Evolutionary conservation across 805 yeast genomes (phyloP).

Genomic region (Starmerella kuoi): DNA sequence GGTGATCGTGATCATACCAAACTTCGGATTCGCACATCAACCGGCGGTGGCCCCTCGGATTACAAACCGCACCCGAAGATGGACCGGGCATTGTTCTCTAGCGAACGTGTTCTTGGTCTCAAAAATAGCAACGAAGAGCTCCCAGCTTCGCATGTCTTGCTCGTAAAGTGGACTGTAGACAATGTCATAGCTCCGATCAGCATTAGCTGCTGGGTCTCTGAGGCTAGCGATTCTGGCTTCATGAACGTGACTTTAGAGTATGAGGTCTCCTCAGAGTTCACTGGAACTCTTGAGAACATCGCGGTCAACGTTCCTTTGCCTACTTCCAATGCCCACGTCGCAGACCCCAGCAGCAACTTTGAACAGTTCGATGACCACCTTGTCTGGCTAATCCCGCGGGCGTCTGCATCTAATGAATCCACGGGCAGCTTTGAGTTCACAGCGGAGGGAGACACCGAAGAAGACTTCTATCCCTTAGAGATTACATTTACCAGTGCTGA

Average conservation of each 20-base stretch:
- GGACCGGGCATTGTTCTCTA: conserved; percentile 58
- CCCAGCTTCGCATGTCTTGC: conserved; percentile 86
- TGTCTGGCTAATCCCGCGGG: conserved; percentile 46
- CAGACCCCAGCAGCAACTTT: conserved; percentile 29
- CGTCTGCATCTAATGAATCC: conserved; percentile 35
- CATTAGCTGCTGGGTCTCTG: conserved; percentile 74
- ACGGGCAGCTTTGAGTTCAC: conserved; percentile 70
- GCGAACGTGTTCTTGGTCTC: conserved; percentile 49
- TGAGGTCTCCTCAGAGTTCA: conserved; percentile 46
- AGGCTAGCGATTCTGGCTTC: conserved; percentile 40
- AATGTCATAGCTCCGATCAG: conserved; percentile 49
- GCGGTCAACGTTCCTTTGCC: conserved; percentile 53
- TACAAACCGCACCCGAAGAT: conserved; percentile 95
- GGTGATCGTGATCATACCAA: conserved; percentile 61
- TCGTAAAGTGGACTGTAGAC: conserved; percentile 78
- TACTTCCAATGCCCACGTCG: conserved; percentile 42
- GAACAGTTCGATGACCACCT: conserved; percentile 59
- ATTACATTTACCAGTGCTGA: conserved; percentile 39
- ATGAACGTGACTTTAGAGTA: conserved; percentile 79
- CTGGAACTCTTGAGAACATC: conserved; percentile 41
- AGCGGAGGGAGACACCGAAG: conserved; percentile 65
- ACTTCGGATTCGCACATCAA: conserved; percentile 47
- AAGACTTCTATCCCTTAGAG: conserved; percentile 77
- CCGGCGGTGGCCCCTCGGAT: conserved; percentile 44
- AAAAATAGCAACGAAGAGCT: conserved; percentile 69